Evolutionary conservation across 2,329 filamentous ascomycete genomes (phyloP), one percentile per base, ranked within the genome.

Genomic region (Pochonia chlamydosporia): DNA sequence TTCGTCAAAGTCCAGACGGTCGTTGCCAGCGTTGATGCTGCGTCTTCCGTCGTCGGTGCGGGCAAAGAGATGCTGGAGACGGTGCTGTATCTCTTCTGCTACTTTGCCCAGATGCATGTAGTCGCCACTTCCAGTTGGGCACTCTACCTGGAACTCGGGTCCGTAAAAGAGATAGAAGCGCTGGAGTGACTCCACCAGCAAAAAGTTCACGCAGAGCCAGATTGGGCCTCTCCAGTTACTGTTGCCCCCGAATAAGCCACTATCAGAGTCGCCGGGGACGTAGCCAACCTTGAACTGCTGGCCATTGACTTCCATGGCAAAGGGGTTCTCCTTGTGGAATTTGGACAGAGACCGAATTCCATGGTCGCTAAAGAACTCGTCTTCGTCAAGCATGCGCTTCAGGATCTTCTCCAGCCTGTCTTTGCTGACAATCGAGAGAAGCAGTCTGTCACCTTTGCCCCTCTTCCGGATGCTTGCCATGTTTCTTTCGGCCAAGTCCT

Each of bases 191-290:
- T 97, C 92, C 35, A 97, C 86, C 13, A 97, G 78, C 45, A 97
- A 71, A 70, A 96, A 96, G 69, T 97, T 97, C 70, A 96, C 90
- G 52, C 89, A 93, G 42, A 96, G 77, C 92, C 92, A 97, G 57
- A 96, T 92, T 0, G 93, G 92, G 1, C 87, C 92, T 70, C 92
- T 82, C 92, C 92, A 97, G 68, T 97, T 97, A 66, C 90, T 96
- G 77, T 97, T 97, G 55, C 92, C 92, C 45, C 92, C 92, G 60
- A 97, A 97, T 5, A 97, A 78, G 3, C 89, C 89, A 59, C 88
- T 96, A 69, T 97, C 91, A 1, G 92, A 96, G 63, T 97, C 92
- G n/a, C 92, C 93, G 1, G 93, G 84, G 16, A 97, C 82, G 61
- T 97, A 97, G 57, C 83, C 80, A 35, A 97, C 92, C 48, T 83